Percentiles rank a stretch among this genome's conserved stretches.
Conservation (phyloP, 2,329 filamentous ascomycete genomes). For the Microascus cirrosus region DNA sequence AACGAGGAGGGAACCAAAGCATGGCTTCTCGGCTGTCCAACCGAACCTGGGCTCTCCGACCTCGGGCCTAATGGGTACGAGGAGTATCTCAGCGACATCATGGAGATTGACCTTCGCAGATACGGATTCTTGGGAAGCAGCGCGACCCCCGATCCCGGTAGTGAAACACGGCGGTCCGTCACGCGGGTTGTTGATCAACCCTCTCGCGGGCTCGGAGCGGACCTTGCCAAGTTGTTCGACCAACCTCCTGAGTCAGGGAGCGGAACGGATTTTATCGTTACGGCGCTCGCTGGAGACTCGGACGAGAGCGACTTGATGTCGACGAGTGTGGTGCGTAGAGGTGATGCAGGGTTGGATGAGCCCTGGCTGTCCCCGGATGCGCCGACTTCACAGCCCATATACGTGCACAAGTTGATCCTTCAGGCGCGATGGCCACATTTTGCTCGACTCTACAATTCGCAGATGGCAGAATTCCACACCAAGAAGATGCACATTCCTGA, state of each 20-base stretch:
- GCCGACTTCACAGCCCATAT: slow-evolving; percentile 69
- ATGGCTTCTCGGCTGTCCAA: slow-evolving; percentile 88
- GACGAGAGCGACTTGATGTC: slow-evolving; percentile 54
- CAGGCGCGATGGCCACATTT: slow-evolving; percentile 97
- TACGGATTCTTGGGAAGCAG: slow-evolving; percentile 86
- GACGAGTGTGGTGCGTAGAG: slow-evolving; percentile 34
- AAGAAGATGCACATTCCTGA: slow-evolving; percentile 98
- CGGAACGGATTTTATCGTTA: slow-evolving; percentile 84
- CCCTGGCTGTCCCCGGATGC: slow-evolving; percentile 51
- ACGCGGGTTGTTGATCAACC: slow-evolving; percentile 37
- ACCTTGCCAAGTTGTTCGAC: slow-evolving; percentile 81
- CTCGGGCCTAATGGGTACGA: slow-evolving; percentile 63
- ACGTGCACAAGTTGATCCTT: slow-evolving; percentile 90
- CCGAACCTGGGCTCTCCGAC: slow-evolving; percentile 56
- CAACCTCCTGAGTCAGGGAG: slow-evolving; percentile 73
- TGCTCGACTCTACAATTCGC: slow-evolving; percentile 76
- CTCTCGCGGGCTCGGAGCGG: slow-evolving; percentile 64
- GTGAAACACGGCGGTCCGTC: slow-evolving; percentile 35
- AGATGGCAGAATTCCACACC: slow-evolving; percentile 96
- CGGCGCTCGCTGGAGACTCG: slow-evolving; percentile 70
- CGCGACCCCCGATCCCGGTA: slow-evolving; percentile 41
- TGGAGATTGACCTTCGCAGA: slow-evolving; percentile 83
- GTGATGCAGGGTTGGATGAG: slow-evolving; percentile 29
- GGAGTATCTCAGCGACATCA: slow-evolving; percentile 87
- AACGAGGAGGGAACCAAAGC: slow-evolving; percentile 92